phyloP scores from a whole-genome alignment of 192 early-diverging fungal species.

The Physocladia obscura region DNA sequence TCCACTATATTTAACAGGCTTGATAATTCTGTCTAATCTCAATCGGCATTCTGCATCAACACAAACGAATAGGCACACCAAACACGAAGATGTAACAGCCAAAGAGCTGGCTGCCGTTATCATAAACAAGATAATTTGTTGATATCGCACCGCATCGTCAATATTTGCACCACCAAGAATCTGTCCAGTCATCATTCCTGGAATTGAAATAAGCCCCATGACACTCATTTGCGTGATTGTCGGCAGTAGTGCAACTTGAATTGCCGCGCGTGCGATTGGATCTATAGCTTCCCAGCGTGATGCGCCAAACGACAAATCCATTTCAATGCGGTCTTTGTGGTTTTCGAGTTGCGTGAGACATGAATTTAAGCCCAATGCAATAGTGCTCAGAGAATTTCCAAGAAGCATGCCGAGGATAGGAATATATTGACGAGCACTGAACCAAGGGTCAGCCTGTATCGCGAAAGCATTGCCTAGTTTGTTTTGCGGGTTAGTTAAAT shows the following conservation, averaged over 20 bases:
- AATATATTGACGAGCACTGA: conserved; percentile 73
- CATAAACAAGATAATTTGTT: conserved; percentile 87
- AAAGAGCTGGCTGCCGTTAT: conserved; percentile 72
- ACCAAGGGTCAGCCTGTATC: conserved; percentile 69
- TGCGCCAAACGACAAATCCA: conserved; percentile 71
- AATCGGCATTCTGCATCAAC: conserved; percentile 32
- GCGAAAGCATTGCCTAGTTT: conserved; percentile 58
- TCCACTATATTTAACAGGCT: background rate
- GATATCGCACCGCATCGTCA: conserved; percentile 76
- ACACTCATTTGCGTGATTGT: conserved; percentile 77
- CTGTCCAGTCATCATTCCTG: conserved; percentile 83
- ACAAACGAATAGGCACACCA: conserved; percentile 22
- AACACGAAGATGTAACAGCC: conserved; percentile 26
- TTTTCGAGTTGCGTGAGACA: conserved; percentile 25
- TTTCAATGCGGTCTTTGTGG: conserved; percentile 49
- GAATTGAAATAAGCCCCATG: conserved; percentile 84
- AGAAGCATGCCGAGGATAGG: conserved; percentile 87
- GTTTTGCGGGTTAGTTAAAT: background rate
- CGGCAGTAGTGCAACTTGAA: conserved; percentile 75
- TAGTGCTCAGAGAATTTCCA: conserved; percentile 55
- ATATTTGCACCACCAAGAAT: conserved; percentile 81
- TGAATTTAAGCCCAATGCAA: conserved; percentile 31
- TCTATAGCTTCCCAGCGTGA: conserved; percentile 76
- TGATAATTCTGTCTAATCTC: conserved; percentile 29
- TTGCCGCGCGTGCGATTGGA: conserved; percentile 71